These are phyloP conservation scores for Evernia prunastri DNA, from an alignment of 495 filamentous ascomycete species.

Conservation along the genomic window DNA sequence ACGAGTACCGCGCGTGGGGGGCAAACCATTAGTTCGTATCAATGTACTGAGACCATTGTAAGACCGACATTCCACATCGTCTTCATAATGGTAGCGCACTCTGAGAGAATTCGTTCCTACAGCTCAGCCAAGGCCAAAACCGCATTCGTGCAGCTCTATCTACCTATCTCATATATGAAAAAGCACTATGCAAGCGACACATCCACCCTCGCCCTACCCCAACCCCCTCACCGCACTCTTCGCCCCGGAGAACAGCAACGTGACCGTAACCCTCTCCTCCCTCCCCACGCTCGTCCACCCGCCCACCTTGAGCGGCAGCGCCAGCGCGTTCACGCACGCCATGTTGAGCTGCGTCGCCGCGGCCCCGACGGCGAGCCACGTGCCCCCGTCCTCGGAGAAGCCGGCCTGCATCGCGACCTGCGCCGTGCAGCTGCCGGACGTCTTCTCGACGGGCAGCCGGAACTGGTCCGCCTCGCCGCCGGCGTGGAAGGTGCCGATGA, in stretches of 20 bases:
- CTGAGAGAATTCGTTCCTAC: not conserved
- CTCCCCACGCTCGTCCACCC: not conserved
- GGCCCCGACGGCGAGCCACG: not conserved
- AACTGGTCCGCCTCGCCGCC: not conserved
- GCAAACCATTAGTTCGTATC: not conserved
- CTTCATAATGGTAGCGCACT: too few species aligned
- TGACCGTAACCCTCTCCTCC: not conserved
- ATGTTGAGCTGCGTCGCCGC: slow-evolving; percentile 1
- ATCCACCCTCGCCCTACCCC: not conserved
- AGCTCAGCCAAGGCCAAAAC: not conserved
- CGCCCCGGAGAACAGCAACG: not conserved
- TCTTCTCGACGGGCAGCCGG: not conserved
- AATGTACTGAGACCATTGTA: not conserved
- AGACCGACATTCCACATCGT: too few species aligned
- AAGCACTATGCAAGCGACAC: not conserved
- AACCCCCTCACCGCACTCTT: not conserved
- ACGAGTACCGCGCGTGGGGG: not conserved
- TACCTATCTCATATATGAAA: not conserved
- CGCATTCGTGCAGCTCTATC: not conserved
- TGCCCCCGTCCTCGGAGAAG: not conserved
- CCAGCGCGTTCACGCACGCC: not conserved
- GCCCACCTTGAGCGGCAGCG: not conserved
- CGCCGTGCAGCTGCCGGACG: not conserved
- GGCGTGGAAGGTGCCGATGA: not conserved
- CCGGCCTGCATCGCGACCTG: not conserved